These are phyloP conservation scores for Platismatia glauca DNA, from an alignment of 495 filamentous ascomycete species.

Conservation along the genomic window DNA sequence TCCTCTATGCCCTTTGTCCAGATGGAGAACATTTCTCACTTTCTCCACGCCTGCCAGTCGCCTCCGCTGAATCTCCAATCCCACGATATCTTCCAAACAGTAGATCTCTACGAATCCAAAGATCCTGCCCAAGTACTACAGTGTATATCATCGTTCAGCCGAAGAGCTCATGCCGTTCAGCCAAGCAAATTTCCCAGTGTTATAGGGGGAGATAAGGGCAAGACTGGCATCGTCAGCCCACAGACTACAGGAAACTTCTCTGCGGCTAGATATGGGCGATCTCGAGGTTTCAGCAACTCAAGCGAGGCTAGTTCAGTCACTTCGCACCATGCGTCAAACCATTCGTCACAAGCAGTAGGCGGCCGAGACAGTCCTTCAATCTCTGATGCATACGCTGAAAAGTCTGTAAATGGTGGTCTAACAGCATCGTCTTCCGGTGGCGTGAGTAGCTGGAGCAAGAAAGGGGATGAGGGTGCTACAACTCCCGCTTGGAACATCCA, in stretches of 20 bases:
- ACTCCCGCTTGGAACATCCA: slow-evolving; percentile 96
- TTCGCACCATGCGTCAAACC: slow-evolving; percentile 38
- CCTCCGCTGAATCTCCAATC: slow-evolving; percentile 79
- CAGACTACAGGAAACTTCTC: slow-evolving; percentile 53
- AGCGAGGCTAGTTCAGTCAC: slow-evolving; percentile 52
- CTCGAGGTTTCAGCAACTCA: slow-evolving; percentile 56
- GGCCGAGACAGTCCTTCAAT: slow-evolving; percentile 55
- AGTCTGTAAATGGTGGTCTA: slow-evolving; percentile 23
- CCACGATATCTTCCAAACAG: slow-evolving; percentile 94
- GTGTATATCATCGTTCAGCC: slow-evolving; percentile 84
- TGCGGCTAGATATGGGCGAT: slow-evolving; percentile 33
- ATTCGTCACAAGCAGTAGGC: slow-evolving; percentile 39
- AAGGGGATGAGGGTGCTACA: slow-evolving; percentile 67
- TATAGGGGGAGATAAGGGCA: slow-evolving; percentile 57
- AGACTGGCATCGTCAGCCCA: slow-evolving; percentile 54
- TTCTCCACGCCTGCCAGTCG: slow-evolving; percentile 75
- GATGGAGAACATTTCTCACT: slow-evolving; percentile 99
- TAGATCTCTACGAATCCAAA: slow-evolving; percentile 93
- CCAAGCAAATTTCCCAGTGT: slow-evolving; percentile 62
- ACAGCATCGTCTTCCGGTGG: slow-evolving; percentile 37
- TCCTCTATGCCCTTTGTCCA: slow-evolving; percentile 96
- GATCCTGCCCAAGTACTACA: slow-evolving; percentile 95
- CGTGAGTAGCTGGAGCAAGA: slow-evolving; percentile 87
- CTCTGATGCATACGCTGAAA: slow-evolving; percentile 29
- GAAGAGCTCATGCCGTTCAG: slow-evolving; percentile 68